Evolutionary conservation across 352 stramenopile species (phyloP).

Genomic region (Globisporangium parvum): DNA sequence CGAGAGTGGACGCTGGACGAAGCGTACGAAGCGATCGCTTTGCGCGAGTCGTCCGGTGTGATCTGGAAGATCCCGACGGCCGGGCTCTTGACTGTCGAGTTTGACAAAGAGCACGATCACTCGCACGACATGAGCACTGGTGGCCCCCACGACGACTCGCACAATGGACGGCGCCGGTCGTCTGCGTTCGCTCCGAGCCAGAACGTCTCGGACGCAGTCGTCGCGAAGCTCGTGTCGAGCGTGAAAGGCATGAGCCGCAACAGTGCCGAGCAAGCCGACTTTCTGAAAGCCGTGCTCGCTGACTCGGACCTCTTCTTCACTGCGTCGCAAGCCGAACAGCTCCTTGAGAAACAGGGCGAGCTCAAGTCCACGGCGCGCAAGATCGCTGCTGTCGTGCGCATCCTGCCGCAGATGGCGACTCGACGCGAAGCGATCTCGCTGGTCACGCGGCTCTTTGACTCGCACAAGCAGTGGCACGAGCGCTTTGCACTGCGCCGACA

Average conservation of each 20-base stretch:
- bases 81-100: constrained; percentile 31
- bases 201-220: constrained; percentile 27
- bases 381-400: constrained; percentile 22
- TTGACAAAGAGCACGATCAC: constrained; percentile 20
- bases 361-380: constrained; percentile 24
- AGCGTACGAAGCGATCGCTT: constrained; percentile 19
- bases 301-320: constrained; percentile 68
- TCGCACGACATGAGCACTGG: not conserved
- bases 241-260: constrained; percentile 38
- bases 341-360: constrained; percentile 46
- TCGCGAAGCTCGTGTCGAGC: constrained; percentile 39
- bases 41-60: constrained; percentile 22
- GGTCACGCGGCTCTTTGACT: constrained; percentile 29
- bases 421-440: constrained; percentile 46
- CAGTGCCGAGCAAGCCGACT: constrained; percentile 44
- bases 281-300: constrained; percentile 43
- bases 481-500: constrained; percentile 42
- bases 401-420: constrained; percentile 68
- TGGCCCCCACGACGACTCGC: not conserved
- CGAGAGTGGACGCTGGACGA: constrained; percentile 12
- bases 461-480: constrained; percentile 44
- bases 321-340: constrained; percentile 47
- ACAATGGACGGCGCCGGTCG: not conserved
- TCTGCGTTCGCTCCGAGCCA: constrained; percentile 2
- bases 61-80: constrained; percentile 35